phyloP scores from a whole-genome alignment of 2,329 filamentous ascomycete genomes.

The Trichophyton benhamiae region DNA sequence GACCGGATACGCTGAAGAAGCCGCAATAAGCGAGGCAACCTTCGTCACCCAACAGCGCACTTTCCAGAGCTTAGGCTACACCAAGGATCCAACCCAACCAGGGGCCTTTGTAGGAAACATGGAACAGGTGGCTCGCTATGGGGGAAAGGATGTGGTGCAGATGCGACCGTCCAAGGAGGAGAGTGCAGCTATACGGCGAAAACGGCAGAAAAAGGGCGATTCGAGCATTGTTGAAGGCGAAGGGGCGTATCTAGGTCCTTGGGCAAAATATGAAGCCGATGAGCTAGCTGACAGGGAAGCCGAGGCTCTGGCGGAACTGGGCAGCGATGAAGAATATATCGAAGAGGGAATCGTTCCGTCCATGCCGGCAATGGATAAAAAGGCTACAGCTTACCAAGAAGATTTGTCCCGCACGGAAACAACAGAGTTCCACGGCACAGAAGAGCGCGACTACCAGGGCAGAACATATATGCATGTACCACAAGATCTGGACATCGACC shows the following conservation, averaged over 20 bases:
- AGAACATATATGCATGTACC: slow-evolving; percentile 97
- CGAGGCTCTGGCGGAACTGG: slow-evolving; percentile 58
- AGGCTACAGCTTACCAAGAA: slow-evolving; percentile 38
- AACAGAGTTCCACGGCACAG: slow-evolving; percentile 70
- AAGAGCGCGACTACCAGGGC: slow-evolving; percentile 85
- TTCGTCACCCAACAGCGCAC: slow-evolving; percentile 82
- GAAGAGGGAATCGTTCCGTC: slow-evolving; percentile 54
- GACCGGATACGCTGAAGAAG: slow-evolving; percentile 80
- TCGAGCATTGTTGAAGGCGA: slow-evolving; percentile 74
- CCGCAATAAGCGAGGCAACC: slow-evolving; percentile 75
- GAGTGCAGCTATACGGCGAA: slow-evolving; percentile 54
- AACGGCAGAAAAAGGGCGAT: slow-evolving; percentile 74
- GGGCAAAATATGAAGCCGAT: slow-evolving; percentile 72
- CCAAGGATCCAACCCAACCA: slow-evolving; percentile 36
- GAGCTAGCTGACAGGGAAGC: slow-evolving; percentile 56
- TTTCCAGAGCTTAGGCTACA: slow-evolving; percentile 52
- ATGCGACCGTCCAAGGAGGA: slow-evolving; percentile 55
- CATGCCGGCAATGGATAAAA: slow-evolving; percentile 40
- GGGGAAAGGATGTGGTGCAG: slow-evolving; percentile 42
- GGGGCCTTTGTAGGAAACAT: slow-evolving; percentile 39
- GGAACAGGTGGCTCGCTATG: slow-evolving; percentile 32
- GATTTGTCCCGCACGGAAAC: slow-evolving; percentile 60
- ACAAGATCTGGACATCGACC: slow-evolving; percentile 73
- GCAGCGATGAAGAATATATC: slow-evolving; percentile 67
- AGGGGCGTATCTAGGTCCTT: slow-evolving; percentile 82